Evolutionary conservation across 2,329 filamentous ascomycete genomes (phyloP).

Genomic region (Lojkania enalia): DNA sequence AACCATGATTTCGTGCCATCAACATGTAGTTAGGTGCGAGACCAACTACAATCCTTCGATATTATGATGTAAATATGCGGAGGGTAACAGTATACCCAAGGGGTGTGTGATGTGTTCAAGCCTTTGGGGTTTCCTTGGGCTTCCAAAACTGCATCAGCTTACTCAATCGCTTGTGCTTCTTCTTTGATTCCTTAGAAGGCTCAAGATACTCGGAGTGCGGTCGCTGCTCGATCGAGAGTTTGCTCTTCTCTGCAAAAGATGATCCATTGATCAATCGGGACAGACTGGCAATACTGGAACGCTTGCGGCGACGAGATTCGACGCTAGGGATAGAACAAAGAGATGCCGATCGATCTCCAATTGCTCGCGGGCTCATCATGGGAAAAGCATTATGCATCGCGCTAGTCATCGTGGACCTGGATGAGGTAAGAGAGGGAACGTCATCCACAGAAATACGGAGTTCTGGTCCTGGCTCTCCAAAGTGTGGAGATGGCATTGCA

Average conservation of each 20-base stretch:
- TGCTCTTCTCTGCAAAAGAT: constrained; percentile 71
- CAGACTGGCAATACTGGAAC: constrained; percentile 75
- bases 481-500: constrained; percentile 69
- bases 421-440: constrained; percentile 74
- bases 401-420: constrained; percentile 74
- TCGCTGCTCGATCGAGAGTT: constrained; percentile 67
- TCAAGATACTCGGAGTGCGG: constrained; percentile 56
- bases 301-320: constrained; percentile 64
- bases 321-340: constrained; percentile 47
- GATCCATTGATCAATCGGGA: constrained; percentile 72
- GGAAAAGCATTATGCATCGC: constrained; percentile 63
- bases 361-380: constrained; percentile 47
- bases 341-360: constrained; percentile 46
- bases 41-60: constrained; percentile 20
- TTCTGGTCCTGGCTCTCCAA: constrained; percentile 75
- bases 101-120: constrained; percentile 18
- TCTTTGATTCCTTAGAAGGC: constrained; percentile 63
- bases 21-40: constrained; percentile 22
- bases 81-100: constrained; percentile 6
- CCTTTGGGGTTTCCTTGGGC: constrained; percentile 36
- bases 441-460: constrained; percentile 72
- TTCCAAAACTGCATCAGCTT: constrained; percentile 82
- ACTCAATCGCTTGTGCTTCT: constrained; percentile 71
- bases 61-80: constrained; percentile 24
- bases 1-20: constrained; percentile 42